phyloP scores from a whole-genome alignment of 2,329 filamentous ascomycete species.

The Aotearoamyces nothofagi region DNA sequence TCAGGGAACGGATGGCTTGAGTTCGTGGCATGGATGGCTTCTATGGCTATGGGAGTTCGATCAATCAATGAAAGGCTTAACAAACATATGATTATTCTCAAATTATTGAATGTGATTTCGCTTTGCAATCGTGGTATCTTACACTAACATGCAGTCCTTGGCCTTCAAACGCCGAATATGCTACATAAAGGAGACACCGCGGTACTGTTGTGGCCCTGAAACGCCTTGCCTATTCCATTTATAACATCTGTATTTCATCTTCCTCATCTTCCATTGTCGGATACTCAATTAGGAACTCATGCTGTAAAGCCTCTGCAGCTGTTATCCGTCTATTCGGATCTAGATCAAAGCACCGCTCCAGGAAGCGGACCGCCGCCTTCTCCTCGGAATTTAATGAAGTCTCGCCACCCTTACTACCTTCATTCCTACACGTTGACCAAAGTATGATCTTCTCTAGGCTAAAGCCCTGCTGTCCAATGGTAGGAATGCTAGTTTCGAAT shows the following conservation, averaged over 20 bases:
- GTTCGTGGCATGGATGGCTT: slow-evolving; percentile 4
- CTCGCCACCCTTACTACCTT: slow-evolving; percentile 35
- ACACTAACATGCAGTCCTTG: too few species aligned
- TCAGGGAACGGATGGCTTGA: slow-evolving; percentile 1
- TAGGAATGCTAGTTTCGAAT: slow-evolving; percentile 86
- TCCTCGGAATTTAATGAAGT: slow-evolving; percentile 49
- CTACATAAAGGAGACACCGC: too few species aligned
- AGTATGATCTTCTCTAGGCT: slow-evolving; percentile 85
- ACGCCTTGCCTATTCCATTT: slow-evolving; percentile 4
- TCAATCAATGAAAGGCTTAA: too few species aligned
- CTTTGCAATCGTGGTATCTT: too few species aligned
- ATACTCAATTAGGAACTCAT: slow-evolving; percentile 46
- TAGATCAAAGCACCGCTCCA: slow-evolving; percentile 59
- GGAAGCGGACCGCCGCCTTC: slow-evolving; percentile 56
- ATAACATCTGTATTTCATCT: slow-evolving; percentile 33
- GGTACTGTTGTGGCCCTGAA: too few species aligned
- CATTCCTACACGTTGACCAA: slow-evolving; percentile 76
- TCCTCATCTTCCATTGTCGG: slow-evolving; percentile 27
- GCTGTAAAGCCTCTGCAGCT: slow-evolving; percentile 56
- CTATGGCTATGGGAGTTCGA: slow-evolving; percentile 10
- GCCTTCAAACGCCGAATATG: too few species aligned
- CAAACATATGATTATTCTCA: too few species aligned
- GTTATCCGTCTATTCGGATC: slow-evolving; percentile 62
- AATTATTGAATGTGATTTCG: too few species aligned
- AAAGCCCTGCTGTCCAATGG: slow-evolving; percentile 73